Conservation (phyloP, 2,329 filamentous ascomycete species). For the Penicillium sp. region DNA sequence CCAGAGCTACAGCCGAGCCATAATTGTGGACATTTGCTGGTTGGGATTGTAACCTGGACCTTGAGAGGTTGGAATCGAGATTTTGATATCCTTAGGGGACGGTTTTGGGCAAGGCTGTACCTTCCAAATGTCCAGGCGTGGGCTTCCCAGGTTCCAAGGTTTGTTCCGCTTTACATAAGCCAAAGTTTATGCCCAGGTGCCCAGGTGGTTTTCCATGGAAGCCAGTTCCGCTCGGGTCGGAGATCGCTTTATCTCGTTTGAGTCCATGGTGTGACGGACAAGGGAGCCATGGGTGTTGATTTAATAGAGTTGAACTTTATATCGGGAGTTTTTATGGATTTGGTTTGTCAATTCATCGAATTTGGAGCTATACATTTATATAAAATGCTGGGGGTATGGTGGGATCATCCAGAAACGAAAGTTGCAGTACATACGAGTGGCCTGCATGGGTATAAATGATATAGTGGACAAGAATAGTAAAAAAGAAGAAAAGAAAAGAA, state of each 20-base stretch:
- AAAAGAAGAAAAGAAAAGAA: not conserved
- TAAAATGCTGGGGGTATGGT: not conserved
- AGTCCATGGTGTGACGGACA: not conserved
- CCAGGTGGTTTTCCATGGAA: no score
- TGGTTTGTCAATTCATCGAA: not conserved
- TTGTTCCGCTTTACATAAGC: not conserved
- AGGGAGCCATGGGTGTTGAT: not conserved
- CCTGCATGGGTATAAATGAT: constrained; percentile 1
- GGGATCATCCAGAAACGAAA: not conserved
- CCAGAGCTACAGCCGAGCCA: not conserved
- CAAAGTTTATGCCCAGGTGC: no score
- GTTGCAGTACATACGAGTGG: not conserved
- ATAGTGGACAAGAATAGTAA: not conserved
- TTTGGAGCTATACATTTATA: not conserved
- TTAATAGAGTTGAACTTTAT: not conserved
- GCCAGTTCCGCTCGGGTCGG: not conserved
- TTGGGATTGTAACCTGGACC: no score
- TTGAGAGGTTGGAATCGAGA: not conserved
- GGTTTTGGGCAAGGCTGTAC: no score
- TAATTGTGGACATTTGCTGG: not conserved
- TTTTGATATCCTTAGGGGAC: no score
- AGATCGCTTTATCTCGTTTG: constrained; percentile 2
- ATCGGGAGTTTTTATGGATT: not conserved
- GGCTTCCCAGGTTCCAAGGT: no score
- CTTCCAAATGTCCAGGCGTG: no score